Conservation (phyloP, 495 filamentous ascomycete species). For the Penicillium paxilli region DNA sequence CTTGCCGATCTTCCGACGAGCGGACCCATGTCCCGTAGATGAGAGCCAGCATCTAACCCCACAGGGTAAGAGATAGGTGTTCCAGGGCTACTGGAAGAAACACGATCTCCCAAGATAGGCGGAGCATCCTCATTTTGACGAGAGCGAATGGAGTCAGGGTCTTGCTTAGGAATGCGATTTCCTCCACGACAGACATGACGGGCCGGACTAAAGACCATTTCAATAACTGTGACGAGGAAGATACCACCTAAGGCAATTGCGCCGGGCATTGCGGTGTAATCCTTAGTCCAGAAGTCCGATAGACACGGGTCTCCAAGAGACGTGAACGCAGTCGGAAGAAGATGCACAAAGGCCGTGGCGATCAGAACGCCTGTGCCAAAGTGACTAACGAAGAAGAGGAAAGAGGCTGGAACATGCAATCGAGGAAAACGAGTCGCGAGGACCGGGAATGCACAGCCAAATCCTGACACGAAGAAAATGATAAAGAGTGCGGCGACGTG, state of each 20-base stretch:
- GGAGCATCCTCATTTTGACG: neutral
- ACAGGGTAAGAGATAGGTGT: neutral
- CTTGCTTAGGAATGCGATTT: neutral
- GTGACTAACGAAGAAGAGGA: conserved; percentile 69
- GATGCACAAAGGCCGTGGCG: conserved; percentile 80
- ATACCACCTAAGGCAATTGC: conserved; percentile 67
- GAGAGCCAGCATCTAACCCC: conserved; percentile 13
- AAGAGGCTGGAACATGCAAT: conserved; percentile 33
- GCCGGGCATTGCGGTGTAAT: conserved; percentile 69
- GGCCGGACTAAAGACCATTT: conserved; percentile 62
- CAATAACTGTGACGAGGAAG: conserved; percentile 64
- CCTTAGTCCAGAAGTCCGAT: conserved; percentile 62
- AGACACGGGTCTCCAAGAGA: conserved; percentile 73
- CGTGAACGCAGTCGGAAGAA: conserved; percentile 72
- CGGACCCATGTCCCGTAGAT: conserved; percentile 32
- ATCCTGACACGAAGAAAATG: conserved; percentile 61
- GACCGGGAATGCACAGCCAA: conserved; percentile 46
- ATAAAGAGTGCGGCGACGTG: conserved; percentile 71
- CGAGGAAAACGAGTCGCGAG: conserved; percentile 37
- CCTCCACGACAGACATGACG: conserved; percentile 28
- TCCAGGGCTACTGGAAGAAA: neutral
- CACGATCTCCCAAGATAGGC: neutral
- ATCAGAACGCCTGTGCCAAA: conserved; percentile 83
- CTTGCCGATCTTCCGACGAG: conserved; percentile 30
- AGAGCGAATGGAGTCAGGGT: neutral